A percentile compares a stretch with the other conserved stretches of the same genome.
phyloP scores from a whole-genome alignment of 2,329 filamentous ascomycete species.

The Xylariaceae sp. region DNA sequence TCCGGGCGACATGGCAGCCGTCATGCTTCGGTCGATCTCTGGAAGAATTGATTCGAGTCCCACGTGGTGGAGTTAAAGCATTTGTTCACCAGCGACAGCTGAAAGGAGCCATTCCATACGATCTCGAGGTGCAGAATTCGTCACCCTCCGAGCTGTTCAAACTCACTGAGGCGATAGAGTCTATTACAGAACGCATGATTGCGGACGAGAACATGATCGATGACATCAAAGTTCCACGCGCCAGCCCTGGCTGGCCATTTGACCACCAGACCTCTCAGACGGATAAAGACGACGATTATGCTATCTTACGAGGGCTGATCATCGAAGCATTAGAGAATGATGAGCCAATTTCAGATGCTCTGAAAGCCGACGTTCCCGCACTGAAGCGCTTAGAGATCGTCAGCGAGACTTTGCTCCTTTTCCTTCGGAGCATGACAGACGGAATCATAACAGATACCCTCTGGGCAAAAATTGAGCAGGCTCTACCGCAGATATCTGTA shows the following conservation, averaged over 20 bases:
- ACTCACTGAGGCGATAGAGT: conserved; percentile 74
- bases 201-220: conserved; percentile 62
- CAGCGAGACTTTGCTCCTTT: conserved; percentile 66
- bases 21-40: conserved; percentile 81
- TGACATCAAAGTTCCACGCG: conserved; percentile 46
- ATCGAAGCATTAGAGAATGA: conserved; percentile 73
- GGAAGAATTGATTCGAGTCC: conserved; percentile 82
- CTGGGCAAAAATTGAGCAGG: conserved; percentile 66
- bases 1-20: conserved; percentile 73
- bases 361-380: conserved; percentile 60
- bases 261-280: conserved; percentile 30
- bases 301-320: conserved; percentile 33
- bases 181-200: conserved; percentile 50
- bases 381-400: conserved; percentile 71
- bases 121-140: conserved; percentile 64
- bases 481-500: conserved; percentile 42
- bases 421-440: conserved; percentile 71
- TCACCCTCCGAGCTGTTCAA: conserved; percentile 86
- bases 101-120: conserved; percentile 49
- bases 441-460: conserved; percentile 69
- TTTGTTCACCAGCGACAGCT: conserved; percentile 35
- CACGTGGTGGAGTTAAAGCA: conserved; percentile 68
- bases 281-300: conserved; percentile 22
- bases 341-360: conserved; percentile 52
- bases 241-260: conserved; percentile 58